phyloP scores from a whole-genome alignment of 169 alveolate species.

The Cryptosporidium xiaoi region DNA sequence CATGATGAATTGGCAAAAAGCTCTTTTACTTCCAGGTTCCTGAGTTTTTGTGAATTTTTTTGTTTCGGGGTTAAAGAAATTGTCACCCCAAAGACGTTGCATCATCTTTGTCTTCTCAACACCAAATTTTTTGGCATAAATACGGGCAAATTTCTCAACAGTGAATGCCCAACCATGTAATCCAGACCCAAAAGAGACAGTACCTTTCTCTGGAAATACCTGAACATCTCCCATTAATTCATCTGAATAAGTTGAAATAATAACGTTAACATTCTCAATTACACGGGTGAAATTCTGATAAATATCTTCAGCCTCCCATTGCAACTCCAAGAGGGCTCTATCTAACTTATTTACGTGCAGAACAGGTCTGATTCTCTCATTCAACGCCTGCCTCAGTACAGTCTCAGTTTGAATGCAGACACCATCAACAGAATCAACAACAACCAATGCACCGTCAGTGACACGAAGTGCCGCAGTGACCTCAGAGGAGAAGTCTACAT shows the following conservation, averaged over 20 bases:
- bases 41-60: conserved; percentile 94
- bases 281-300: conserved; percentile 95
- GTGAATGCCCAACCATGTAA: conserved; percentile 99
- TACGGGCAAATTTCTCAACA: conserved; percentile 94
- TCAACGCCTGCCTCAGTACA: conserved; percentile 98
- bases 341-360: conserved; percentile 98
- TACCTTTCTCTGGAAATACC: conserved; percentile 96
- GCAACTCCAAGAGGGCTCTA: conserved; percentile 96
- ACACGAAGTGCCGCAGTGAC: conserved; percentile 99
- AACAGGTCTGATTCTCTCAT: conserved; percentile 97
- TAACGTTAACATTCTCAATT: conserved; percentile 97
- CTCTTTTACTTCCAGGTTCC: conserved; percentile 89
- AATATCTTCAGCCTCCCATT: conserved; percentile 98
- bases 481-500: conserved; percentile 99
- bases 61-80: conserved; percentile 94
- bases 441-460: conserved; percentile 99
- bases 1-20: conserved; percentile 98
- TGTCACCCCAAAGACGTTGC: conserved; percentile 99
- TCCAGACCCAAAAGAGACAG: conserved; percentile 98
- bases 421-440: conserved; percentile 99
- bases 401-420: conserved; percentile 99
- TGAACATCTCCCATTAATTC: conserved; percentile 96
- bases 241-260: conserved; percentile 96
- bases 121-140: conserved; percentile 96
- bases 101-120: conserved; percentile 94